Evolutionary conservation across 139 green algal genomes (phyloP), one percentile per base, ranked within the genome.

Genomic region (Spirogloea muscicola): DNA sequence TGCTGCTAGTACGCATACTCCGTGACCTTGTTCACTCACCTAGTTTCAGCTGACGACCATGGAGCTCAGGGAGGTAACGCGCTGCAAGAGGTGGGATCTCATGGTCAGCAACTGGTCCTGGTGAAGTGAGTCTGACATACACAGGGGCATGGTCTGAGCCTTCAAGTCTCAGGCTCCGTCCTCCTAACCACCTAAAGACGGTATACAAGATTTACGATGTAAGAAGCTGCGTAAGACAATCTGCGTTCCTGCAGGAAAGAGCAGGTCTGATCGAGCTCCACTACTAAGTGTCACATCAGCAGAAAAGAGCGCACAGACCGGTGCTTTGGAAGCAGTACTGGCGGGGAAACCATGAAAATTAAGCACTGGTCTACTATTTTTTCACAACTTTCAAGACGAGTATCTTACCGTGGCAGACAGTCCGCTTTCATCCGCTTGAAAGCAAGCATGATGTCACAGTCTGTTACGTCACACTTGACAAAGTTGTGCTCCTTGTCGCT

Each of bases 131-230:
- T 7, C 85, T 61, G 0, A 81, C 51, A 66, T 57, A 90, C 31
- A 90, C 85, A 5, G 90, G 90, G 29, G 82, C 86, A 57, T 95
- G 90, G 69, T 95, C 90, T 33, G 75, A 88, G 21, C 90, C 48
- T 21, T 74, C 65, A 6, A 74, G 55, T 6, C 16, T 31, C 40
- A 69, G 21, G 40, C 60, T 69, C 16, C 60, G 10, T 13, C 55
- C 55, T 9, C 55, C 36, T 9, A 9, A 27, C 55, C 55, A 64
- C 55, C 55, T 64, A n/a, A n/a, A n/a, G n/a, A n/a, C n/a, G n/a
- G n/a, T n/a, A n/a, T n/a, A n/a, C n/a, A n/a, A n/a, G n/a, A n/a
- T n/a, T n/a, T n/a, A n/a, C n/a, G n/a, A n/a, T n/a, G 55, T 9
- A 9, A 49, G 29, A 10, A 40, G 10, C 10, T 40, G 55, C 29